phyloP scores from a whole-genome alignment of 371 early-diverging fungal species.

The Dinochytrium kinnereticum region DNA sequence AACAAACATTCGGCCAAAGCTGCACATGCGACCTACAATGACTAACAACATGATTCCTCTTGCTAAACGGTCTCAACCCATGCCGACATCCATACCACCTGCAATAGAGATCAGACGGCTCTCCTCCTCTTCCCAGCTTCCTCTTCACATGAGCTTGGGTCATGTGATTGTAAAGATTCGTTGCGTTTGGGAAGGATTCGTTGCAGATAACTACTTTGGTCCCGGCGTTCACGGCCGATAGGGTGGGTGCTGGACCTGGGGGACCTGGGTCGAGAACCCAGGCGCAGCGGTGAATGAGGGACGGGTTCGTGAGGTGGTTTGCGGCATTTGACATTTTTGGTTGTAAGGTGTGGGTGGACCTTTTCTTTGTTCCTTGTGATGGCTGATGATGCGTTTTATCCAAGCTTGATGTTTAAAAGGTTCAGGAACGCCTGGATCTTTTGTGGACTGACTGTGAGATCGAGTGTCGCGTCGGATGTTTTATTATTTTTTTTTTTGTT shows the following conservation, averaged over 20 bases:
- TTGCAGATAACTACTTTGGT: background rate
- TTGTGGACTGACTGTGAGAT: no score
- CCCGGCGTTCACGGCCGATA: background rate
- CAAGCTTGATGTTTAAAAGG: no score
- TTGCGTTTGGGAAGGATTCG: background rate
- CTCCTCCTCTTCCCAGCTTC: background rate
- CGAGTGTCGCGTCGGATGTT: no score
- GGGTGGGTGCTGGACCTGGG: slow-evolving; percentile 5
- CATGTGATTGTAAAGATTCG: background rate
- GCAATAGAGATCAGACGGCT: slow-evolving; percentile 3
- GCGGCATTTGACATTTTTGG: no score
- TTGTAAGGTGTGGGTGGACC: no score
- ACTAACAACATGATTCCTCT: slow-evolving; percentile 15
- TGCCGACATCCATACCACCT: slow-evolving; percentile 17
- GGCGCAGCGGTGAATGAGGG: slow-evolving; percentile 1
- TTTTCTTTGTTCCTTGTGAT: no score
- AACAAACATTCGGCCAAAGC: slow-evolving; percentile 11
- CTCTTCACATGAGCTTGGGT: background rate
- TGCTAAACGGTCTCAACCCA: slow-evolving; percentile 15
- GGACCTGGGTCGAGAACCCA: slow-evolving; percentile 7
- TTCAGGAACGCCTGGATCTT: no score
- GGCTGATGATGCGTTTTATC: no score
- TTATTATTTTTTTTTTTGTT: no score
- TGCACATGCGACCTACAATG: slow-evolving; percentile 21
- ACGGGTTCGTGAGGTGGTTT: background rate